Conservation (phyloP, 192 early-diverging fungal genomes). For the Diversispora eburnea region DNA sequence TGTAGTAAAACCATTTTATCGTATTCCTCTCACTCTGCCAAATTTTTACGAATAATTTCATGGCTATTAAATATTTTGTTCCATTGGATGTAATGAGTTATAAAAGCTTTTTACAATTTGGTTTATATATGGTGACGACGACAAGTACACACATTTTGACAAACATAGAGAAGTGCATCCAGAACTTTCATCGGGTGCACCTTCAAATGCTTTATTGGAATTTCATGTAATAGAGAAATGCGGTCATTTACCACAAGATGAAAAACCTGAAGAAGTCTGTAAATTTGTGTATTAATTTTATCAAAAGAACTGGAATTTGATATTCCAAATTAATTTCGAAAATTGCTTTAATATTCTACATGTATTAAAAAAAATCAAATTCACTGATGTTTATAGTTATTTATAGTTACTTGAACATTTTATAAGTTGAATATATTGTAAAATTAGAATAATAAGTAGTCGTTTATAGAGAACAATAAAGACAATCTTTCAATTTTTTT, state of each 20-base stretch:
- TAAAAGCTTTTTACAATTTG: neutral
- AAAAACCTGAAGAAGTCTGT: neutral
- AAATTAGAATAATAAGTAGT: too few species aligned
- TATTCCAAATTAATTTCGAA: neutral
- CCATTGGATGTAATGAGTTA: neutral
- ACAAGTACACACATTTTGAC: neutral
- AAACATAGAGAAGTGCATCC: neutral
- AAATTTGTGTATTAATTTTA: neutral
- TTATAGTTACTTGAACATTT: too few species aligned
- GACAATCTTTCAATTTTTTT: too few species aligned
- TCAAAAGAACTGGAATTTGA: neutral
- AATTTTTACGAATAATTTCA: conserved; percentile 20
- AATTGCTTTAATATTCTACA: too few species aligned
- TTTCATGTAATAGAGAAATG: neutral
- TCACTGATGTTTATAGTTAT: too few species aligned
- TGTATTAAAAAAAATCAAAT: too few species aligned
- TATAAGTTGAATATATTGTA: too few species aligned
- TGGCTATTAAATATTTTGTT: conserved; percentile 7
- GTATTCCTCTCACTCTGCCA: conserved; percentile 16
- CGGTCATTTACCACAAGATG: conserved; percentile 25
- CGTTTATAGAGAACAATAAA: too few species aligned
- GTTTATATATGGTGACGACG: conserved; percentile 1
- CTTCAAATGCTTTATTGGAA: neutral
- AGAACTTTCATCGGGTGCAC: neutral
- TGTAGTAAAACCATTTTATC: conserved; percentile 10